Conservation (phyloP, 1,139 yeast genomes). For the Hansenula sp. region DNA sequence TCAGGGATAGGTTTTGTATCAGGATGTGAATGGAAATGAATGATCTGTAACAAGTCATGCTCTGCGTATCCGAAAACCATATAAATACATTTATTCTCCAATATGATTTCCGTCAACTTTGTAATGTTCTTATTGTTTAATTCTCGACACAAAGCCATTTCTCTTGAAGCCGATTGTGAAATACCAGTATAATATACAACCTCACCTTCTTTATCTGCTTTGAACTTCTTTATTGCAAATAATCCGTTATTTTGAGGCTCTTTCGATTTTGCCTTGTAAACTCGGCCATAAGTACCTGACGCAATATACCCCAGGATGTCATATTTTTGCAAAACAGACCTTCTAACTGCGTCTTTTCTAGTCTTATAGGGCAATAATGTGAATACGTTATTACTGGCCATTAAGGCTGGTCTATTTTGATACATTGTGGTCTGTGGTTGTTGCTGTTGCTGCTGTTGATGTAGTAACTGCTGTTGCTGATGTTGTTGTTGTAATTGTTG, state of each 20-base stretch:
- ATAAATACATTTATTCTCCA: constrained; percentile 87
- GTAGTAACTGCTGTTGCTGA: constrained; percentile 9
- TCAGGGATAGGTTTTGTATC: constrained; percentile 77
- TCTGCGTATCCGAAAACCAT: constrained; percentile 97
- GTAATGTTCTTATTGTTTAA: constrained; percentile 77
- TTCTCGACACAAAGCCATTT: constrained; percentile 93
- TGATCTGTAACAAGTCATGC: constrained; percentile 88
- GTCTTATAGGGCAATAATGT: constrained; percentile 70
- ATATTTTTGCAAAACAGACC: constrained; percentile 75
- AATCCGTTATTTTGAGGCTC: constrained; percentile 25
- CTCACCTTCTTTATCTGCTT: constrained; percentile 91
- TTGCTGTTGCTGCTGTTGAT: constrained; percentile 4
- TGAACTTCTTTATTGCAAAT: constrained; percentile 93
- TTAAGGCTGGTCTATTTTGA: constrained; percentile 35
- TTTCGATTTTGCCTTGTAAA: constrained; percentile 75
- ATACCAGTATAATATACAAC: constrained; percentile 89
- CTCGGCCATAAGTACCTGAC: constrained; percentile 98
- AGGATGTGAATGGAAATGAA: constrained; percentile 91
- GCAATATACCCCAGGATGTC: constrained; percentile 94
- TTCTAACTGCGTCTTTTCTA: constrained; percentile 66
- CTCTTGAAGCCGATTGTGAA: constrained; percentile 94
- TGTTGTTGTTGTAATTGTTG: constrained; percentile 4
- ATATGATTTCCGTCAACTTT: constrained; percentile 74
- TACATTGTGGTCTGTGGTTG: constrained; percentile 3
- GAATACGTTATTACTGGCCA: constrained; percentile 67